Evolutionary conservation across 2,329 filamentous ascomycete genomes (phyloP), one percentile per base, ranked within the genome.

Genomic region (Aspergillus proliferans): DNA sequence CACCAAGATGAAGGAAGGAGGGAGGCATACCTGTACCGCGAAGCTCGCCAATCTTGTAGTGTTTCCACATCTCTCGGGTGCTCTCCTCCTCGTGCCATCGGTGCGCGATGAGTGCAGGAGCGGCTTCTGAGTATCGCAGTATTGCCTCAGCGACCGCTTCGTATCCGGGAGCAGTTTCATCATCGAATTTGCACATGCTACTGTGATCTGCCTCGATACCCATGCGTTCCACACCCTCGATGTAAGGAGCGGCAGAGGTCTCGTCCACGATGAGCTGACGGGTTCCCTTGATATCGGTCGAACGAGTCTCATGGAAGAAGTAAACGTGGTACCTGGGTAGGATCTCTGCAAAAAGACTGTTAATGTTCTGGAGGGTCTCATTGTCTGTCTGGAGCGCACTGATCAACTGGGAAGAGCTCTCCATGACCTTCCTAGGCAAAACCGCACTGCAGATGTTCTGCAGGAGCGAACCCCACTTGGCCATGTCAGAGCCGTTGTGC

Each of bases 271-370:
- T 78, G 51, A 87, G 70, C 47, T 77, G 64, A 6, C 72, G 82
- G 1, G 81, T 81, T 2, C 81, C 82, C 56, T 80, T 84, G 33
- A 89, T 59, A 54, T 88, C 81, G 0, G 85, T 87, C 52, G 84
- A 85, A 56, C 84, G 81, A 42, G 83, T 84, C 62, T 91, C 87
- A 48, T 89, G 85, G 34, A 83, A 87, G 78, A 89, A 88, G 59
- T 86, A 86, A 45, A 90, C 82, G 55, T 82, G 79, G 61, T 87
- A 89, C 1, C 82, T 77, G 49, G 82, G 78, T 53, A 87, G 83
- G 24, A 89, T 82, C 46, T 88, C 83, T 15, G 84, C 74, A 56
- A 91, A 91, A 49, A 84, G 78, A 46, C 75, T 80, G 64, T 87
- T 89, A 65, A 91, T 88, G 52, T 85, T 84, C 58, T 86, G 81